These are phyloP conservation scores for Rubia balearica DNA, from an alignment of 305 asterid genomes.

Conservation along the genomic window DNA sequence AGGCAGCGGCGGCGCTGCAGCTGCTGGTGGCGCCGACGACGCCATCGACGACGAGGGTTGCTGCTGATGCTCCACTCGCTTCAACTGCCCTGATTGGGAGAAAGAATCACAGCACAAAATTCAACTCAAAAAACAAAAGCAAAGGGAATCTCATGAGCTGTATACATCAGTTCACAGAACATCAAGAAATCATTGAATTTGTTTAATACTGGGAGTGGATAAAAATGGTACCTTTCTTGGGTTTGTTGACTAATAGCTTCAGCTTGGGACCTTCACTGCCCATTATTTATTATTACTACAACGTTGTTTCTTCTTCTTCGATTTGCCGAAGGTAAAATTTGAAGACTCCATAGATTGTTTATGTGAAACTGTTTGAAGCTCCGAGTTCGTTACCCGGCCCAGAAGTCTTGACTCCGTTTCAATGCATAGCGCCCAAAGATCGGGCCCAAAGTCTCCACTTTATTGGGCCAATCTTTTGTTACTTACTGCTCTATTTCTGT, in stretches of 20 bases:
- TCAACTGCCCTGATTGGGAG: conserved; percentile 40
- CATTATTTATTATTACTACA: conserved; percentile 23
- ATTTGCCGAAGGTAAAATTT: background rate
- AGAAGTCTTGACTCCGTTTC: background rate
- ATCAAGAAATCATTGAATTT: too few relatives aligned
- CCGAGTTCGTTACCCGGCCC: background rate
- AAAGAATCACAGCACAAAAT: background rate
- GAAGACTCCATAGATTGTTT: too few relatives aligned
- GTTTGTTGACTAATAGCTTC: conserved; percentile 46
- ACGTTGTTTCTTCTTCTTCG: conserved; percentile 4
- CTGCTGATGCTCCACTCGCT: conserved; percentile 21
- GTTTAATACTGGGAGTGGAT: background rate
- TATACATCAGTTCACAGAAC: background rate
- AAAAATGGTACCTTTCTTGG: conserved; percentile 40
- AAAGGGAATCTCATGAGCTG: background rate
- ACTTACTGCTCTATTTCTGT: too few relatives aligned
- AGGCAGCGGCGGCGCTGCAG: conserved; percentile 29
- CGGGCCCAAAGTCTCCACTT: background rate
- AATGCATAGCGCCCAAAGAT: background rate
- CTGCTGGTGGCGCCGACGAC: conserved; percentile 33
- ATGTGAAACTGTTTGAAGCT: background rate
- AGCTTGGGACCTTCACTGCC: conserved; percentile 50
- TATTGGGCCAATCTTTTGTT: background rate
- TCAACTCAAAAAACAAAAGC: background rate
- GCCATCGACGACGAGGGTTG: conserved; percentile 31